Conservation (phyloP, 2,329 filamentous ascomycete species). For the Penicillium sp. region DNA sequence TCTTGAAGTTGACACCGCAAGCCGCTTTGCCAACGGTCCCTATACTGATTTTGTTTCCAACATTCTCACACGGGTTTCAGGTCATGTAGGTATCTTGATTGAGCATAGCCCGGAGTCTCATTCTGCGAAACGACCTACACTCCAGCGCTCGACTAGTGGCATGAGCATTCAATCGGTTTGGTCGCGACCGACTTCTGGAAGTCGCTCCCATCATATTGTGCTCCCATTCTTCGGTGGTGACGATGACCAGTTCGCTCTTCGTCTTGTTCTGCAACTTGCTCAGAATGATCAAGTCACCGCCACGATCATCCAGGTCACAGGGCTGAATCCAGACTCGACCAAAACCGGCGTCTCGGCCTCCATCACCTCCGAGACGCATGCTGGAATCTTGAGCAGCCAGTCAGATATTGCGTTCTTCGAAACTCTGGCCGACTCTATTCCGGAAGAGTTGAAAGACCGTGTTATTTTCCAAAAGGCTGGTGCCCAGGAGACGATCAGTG, state of each 20-base stretch:
- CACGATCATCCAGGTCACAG: constrained; percentile 68
- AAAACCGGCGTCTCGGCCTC: constrained; percentile 16
- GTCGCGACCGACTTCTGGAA: constrained; percentile 60
- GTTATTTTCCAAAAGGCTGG: constrained; percentile 57
- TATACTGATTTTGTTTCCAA: constrained; percentile 76
- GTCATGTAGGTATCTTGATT: constrained; percentile 77
- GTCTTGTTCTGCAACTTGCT: constrained; percentile 81
- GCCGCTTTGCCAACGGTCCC: constrained; percentile 61
- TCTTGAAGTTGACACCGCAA: constrained; percentile 56
- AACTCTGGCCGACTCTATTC: constrained; percentile 60
- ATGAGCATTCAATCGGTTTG: constrained; percentile 66
- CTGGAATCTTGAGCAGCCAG: constrained; percentile 27
- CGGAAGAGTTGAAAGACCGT: constrained; percentile 54
- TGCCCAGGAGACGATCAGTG: constrained; percentile 49
- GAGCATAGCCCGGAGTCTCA: constrained; percentile 66
- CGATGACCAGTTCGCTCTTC: constrained; percentile 79
- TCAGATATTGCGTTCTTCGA: constrained; percentile 61
- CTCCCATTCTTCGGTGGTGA: constrained; percentile 82
- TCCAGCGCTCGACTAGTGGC: constrained; percentile 55
- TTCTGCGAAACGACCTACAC: constrained; percentile 30
- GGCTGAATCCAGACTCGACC: background rate
- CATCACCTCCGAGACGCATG: constrained; percentile 4
- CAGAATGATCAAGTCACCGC: constrained; percentile 78
- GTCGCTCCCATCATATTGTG: constrained; percentile 79
- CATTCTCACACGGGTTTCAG: constrained; percentile 65